phyloP scores from a whole-genome alignment of 2,329 filamentous ascomycete species.

The Malbranchea zuffiana region DNA sequence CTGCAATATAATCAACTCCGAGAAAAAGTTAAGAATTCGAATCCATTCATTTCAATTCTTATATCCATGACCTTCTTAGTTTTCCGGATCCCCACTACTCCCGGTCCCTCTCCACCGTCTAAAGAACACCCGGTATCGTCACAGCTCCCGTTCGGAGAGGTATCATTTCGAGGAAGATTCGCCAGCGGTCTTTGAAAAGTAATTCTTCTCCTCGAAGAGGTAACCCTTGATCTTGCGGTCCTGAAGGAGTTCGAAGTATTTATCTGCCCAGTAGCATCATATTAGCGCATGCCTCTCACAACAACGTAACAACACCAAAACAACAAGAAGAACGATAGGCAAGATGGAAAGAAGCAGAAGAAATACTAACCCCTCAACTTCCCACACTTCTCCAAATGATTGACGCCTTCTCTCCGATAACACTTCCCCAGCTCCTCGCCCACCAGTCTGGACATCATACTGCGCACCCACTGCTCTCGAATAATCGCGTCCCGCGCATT shows the following conservation, averaged over 20 bases:
- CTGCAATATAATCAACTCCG: too few species aligned
- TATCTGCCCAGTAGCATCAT: constrained; percentile 37
- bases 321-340: background rate
- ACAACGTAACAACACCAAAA: too few species aligned
- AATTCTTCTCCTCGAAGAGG: constrained; percentile 54
- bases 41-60: background rate
- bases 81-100: too few species aligned
- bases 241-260: constrained; percentile 54
- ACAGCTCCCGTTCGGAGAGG: too few species aligned
- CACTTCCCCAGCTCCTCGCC: constrained; percentile 58
- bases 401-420: constrained; percentile 54
- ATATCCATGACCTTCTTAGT: too few species aligned
- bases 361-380: constrained; percentile 52
- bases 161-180: too few species aligned
- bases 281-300: constrained; percentile 1
- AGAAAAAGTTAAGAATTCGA: background rate
- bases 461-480: constrained; percentile 57
- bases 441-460: constrained; percentile 57
- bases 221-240: constrained; percentile 54
- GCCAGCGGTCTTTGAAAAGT: constrained; percentile 33
- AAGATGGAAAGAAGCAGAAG: constrained; percentile 7
- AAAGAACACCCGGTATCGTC: too few species aligned
- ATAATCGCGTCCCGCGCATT: constrained; percentile 55
- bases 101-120: too few species aligned
- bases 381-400: constrained; percentile 58